Evolutionary conservation across 2,329 filamentous ascomycete genomes (phyloP).

Genomic region (Trichoderma lentiforme): DNA sequence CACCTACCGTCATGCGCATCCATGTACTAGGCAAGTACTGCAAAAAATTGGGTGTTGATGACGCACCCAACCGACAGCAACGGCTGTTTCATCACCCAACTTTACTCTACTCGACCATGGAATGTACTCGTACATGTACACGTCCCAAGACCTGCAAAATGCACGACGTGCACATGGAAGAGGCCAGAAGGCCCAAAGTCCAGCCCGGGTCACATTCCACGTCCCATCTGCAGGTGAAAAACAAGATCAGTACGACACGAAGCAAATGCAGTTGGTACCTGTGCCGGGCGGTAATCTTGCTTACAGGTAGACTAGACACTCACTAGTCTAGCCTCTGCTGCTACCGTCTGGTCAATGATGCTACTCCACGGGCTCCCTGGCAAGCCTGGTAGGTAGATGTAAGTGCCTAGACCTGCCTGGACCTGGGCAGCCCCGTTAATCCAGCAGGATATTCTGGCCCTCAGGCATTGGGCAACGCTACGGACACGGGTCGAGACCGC

Average conservation of each 20-base stretch:
- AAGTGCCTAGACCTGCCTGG: neutral
- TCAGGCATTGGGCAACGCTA: neutral
- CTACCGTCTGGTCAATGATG: neutral
- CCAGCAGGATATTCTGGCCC: neutral
- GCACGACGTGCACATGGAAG: neutral
- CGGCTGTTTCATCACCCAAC: neutral
- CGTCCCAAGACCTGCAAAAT: neutral
- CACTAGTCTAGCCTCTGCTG: neutral
- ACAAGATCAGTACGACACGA: neutral
- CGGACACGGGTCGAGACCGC: constrained; percentile 8
- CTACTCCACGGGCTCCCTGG: neutral
- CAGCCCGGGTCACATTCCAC: neutral
- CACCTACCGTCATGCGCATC: neutral
- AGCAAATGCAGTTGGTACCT: neutral
- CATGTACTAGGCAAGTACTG: neutral
- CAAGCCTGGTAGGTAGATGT: neutral
- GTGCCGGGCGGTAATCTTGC: neutral
- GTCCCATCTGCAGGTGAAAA: neutral
- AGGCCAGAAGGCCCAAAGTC: neutral
- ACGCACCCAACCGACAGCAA: neutral
- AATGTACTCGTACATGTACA: neutral
- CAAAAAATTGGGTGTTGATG: neutral
- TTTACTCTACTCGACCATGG: neutral
- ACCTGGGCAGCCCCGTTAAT: neutral
- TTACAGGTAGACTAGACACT: neutral